Evolutionary conservation across 768 basidiomycete species (phyloP), one percentile per base, ranked within the genome.

Genomic region (Gelatoporia subvermispora): DNA sequence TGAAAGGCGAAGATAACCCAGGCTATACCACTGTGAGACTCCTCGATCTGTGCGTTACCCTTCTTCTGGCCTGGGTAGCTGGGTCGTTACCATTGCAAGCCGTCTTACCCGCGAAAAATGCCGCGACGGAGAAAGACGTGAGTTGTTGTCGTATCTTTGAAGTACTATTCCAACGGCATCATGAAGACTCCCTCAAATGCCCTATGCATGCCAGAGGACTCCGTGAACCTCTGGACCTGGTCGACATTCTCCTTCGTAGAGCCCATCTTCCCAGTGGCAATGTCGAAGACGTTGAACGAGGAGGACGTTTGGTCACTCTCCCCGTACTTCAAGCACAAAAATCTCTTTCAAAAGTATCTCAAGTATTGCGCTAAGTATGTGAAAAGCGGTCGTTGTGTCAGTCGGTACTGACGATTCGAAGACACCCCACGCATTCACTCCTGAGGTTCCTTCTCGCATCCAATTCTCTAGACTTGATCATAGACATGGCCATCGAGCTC

Each of bases 381-480:
- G 59, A 3, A 31, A 13, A 5, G 28, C 13, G 28, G 28, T 31
- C 28, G 13, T 13, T 13, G 5, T 5, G 5, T 31, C 7, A 5
- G 13, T 31, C 13, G 34, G 8, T 35, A 48, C 43, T 40, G 18
- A 36, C 37, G 34, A 56, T 39, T 18, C 41, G 45, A 50, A 82
- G 79, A 31, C 59, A 81, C 61, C 79, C 80, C 1, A 69, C 63
- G 1, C 78, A 80, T 58, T 79, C 81, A 4, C 68, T 85, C 22
- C 66, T 85, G 22, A 71, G 77, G 18, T 85, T 85, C 56, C 70
- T 87, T 16, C 55, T 87, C 11, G 74, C 68, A 3, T 84, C 83
- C 5, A 87, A 84, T 60, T 85, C 84, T 1, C 68, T 85, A 23
- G 84, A 87, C 60, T 65, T 87, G 25, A 80, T 82, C 31, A 64